These are phyloP conservation scores for Bimuria novae-zelandiae DNA, from an alignment of 2,329 filamentous ascomycete genomes.

Conservation along the genomic window DNA sequence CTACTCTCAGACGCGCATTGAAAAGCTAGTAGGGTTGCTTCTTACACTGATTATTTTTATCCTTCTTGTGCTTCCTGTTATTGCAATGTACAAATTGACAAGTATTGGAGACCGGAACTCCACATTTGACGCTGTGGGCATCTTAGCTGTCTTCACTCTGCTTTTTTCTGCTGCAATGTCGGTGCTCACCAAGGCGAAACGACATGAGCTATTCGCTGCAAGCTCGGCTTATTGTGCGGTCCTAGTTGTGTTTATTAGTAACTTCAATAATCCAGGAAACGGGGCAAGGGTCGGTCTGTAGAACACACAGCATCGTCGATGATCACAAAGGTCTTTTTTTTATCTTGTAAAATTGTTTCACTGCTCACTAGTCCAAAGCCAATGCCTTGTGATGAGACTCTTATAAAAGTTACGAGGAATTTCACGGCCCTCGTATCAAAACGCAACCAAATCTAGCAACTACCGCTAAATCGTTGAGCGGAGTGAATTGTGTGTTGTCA, in stretches of 20 bases:
- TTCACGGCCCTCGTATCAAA: too few species aligned
- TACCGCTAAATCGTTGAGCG: too few species aligned
- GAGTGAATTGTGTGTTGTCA: too few species aligned
- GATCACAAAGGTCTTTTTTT: too few species aligned
- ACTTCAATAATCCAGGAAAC: too few species aligned
- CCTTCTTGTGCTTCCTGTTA: conserved; percentile 43
- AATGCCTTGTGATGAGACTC: too few species aligned
- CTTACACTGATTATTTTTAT: conserved; percentile 47
- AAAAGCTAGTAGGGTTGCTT: conserved; percentile 41
- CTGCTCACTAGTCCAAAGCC: too few species aligned
- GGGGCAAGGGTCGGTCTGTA: too few species aligned
- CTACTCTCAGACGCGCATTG: conserved; percentile 37
- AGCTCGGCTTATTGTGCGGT: conserved; percentile 47
- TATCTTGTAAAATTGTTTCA: too few species aligned
- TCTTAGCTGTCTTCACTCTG: conserved; percentile 48
- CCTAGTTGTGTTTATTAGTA: conserved; percentile 43
- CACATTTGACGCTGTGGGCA: conserved; percentile 35
- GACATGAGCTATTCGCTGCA: conserved; percentile 46
- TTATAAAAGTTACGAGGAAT: too few species aligned
- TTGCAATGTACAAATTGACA: conserved; percentile 44
- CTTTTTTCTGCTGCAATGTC: conserved; percentile 45
- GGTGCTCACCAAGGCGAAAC: conserved; percentile 40
- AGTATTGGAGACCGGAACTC: conserved; percentile 26
- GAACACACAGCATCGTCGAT: too few species aligned
- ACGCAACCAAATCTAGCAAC: too few species aligned